Conservation (phyloP, 208 protist species). For the Angomonas deanei region DNA sequence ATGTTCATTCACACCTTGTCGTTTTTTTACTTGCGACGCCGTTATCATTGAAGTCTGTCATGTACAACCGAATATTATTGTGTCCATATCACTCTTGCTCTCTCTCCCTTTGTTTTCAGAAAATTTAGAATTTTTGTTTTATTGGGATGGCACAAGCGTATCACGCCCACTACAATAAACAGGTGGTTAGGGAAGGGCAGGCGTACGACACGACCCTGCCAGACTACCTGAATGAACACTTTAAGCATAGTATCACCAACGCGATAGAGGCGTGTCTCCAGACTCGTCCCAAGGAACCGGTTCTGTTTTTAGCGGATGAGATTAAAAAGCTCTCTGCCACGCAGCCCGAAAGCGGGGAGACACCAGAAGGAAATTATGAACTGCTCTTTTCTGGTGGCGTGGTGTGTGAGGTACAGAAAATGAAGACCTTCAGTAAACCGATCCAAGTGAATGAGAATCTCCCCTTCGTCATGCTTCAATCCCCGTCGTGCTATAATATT, state of each 20-base stretch:
- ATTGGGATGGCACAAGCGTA: constrained; percentile 10
- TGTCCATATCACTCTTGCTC: no score
- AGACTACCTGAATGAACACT: constrained; percentile 38
- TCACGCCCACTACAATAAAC: constrained; percentile 18
- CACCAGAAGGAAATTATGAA: background rate
- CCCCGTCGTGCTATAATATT: constrained; percentile 40
- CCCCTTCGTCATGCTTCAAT: constrained; percentile 18
- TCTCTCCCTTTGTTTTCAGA: no score
- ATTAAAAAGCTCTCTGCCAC: constrained; percentile 8
- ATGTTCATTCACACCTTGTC: no score
- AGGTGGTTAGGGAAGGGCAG: constrained; percentile 4
- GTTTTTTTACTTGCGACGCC: no score
- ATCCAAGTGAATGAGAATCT: background rate
- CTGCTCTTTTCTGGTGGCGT: constrained; percentile 10
- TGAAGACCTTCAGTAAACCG: background rate
- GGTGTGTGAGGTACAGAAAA: constrained; percentile 4
- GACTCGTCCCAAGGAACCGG: constrained; percentile 34
- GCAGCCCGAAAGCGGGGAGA: constrained; percentile 1
- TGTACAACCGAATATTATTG: no score
- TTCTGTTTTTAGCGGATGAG: constrained; percentile 45
- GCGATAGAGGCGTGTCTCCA: constrained; percentile 48
- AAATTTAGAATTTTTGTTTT: background rate
- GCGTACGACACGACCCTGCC: constrained; percentile 15
- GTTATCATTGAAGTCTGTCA: no score
- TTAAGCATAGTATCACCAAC: constrained; percentile 40